Evolutionary conservation across 257 asterid species (phyloP).

Genomic region (Ophiorrhiza pumila): DNA sequence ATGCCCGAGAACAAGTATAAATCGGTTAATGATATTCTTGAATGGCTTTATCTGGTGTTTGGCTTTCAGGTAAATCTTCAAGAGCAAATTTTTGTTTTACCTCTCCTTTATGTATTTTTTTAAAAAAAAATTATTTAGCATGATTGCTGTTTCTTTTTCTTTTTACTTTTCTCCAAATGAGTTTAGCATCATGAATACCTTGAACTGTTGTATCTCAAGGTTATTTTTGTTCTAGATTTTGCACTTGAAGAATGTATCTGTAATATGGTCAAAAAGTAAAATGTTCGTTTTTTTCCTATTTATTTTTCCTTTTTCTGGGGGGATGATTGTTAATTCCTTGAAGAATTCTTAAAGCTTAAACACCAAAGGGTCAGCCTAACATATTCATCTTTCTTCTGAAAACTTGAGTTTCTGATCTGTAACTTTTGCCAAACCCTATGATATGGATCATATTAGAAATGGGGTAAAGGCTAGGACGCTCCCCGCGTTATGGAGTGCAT

Average conservation of each 20-base stretch:
- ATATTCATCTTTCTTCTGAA: not conserved
- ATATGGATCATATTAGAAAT: too few relatives aligned
- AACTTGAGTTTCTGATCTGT: not conserved
- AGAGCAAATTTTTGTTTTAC: not conserved
- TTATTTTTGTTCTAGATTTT: not conserved
- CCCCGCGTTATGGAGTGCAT: too few relatives aligned
- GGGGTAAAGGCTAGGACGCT: too few relatives aligned
- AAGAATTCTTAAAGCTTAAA: not conserved
- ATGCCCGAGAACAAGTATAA: constrained; percentile 54
- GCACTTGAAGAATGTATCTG: not conserved
- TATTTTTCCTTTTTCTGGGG: not conserved
- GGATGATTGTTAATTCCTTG: not conserved
- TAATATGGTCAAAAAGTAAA: not conserved
- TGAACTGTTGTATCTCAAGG: not conserved
- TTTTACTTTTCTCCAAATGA: not conserved
- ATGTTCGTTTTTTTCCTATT: not conserved
- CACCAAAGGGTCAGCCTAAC: not conserved
- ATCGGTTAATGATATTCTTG: constrained; percentile 70
- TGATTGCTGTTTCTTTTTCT: not conserved
- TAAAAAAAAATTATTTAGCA: not conserved
- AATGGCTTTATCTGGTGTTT: constrained; percentile 89
- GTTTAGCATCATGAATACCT: not conserved
- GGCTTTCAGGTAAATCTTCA: constrained; percentile 82
- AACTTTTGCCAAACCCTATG: too few relatives aligned
- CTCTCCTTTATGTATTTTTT: constrained; percentile 10